These are phyloP conservation scores for Saturnispora mendoncae DNA, from an alignment of 805 yeast species.

Conservation along the genomic window DNA sequence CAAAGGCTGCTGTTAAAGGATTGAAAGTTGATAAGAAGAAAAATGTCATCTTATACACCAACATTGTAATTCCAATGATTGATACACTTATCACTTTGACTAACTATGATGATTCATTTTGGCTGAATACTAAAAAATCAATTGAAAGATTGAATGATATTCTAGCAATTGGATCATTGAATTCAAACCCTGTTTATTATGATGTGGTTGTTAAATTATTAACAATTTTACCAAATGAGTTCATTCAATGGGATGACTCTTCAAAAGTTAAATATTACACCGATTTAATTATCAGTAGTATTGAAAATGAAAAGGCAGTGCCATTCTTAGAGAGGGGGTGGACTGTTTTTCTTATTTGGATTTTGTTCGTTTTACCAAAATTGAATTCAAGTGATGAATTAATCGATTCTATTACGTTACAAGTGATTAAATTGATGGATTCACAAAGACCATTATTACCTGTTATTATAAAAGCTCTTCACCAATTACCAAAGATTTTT, in stretches of 20 bases:
- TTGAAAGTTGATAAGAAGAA: constrained; percentile 29
- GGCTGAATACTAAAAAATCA: constrained; percentile 42
- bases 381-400: constrained; percentile 7
- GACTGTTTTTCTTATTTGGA: constrained; percentile 20
- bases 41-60: constrained; percentile 36
- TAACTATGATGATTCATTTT: constrained; percentile 40
- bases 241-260: constrained; percentile 11
- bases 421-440: constrained; percentile 17
- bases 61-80: constrained; percentile 40
- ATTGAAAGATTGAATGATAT: constrained; percentile 38
- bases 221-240: constrained; percentile 17
- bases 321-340: constrained; percentile 23
- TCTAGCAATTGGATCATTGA: constrained; percentile 44
- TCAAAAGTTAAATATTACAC: constrained; percentile 11
- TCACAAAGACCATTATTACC: constrained; percentile 13
- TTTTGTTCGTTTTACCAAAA: background rate
- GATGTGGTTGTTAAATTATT: constrained; percentile 16
- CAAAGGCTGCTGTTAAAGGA: constrained; percentile 38
- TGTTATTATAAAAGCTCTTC: constrained; percentile 9
- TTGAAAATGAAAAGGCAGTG: constrained; percentile 19
- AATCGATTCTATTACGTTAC: constrained; percentile 10
- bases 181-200: constrained; percentile 45
- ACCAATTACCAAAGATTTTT: constrained; percentile 12
- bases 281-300: constrained; percentile 16
- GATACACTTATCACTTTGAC: constrained; percentile 38